phyloP scores from a whole-genome alignment of 1,284 basidiomycete genomes.

The Marasmius tenuissimus region DNA sequence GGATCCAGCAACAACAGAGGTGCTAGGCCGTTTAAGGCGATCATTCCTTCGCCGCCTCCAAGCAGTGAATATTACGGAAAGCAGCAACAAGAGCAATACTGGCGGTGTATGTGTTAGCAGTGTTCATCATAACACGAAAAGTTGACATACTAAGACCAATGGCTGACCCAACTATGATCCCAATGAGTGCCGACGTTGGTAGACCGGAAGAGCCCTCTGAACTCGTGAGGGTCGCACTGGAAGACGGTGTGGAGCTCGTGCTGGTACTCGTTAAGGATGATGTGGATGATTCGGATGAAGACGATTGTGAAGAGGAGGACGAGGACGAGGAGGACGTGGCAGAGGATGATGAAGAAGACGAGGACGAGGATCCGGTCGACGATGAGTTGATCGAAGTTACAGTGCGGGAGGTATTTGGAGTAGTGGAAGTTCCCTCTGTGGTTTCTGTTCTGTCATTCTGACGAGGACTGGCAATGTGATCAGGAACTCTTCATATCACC shows the following conservation, averaged over 20 bases:
- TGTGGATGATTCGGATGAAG: background rate
- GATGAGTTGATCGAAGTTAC: background rate
- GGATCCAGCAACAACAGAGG: slow-evolving; percentile 17
- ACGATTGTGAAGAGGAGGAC: background rate
- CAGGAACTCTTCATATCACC: background rate
- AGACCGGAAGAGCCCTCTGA: slow-evolving; percentile 2
- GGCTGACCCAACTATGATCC: slow-evolving; percentile 11
- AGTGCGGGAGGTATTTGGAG: background rate
- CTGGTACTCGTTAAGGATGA: background rate
- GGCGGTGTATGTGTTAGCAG: background rate
- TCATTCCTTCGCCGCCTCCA: slow-evolving; percentile 19
- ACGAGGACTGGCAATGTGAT: background rate
- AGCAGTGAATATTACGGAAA: slow-evolving; percentile 20
- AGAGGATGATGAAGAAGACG: background rate
- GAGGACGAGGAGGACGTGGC: background rate
- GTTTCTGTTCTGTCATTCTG: background rate
- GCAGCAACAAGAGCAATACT: slow-evolving; percentile 1
- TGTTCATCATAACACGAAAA: background rate
- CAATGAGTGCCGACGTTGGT: background rate
- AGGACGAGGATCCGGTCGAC: background rate
- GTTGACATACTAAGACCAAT: background rate
- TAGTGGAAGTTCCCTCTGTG: background rate
- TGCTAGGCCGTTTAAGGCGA: slow-evolving; percentile 18
- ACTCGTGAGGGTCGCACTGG: slow-evolving; percentile 5
- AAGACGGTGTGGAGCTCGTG: background rate